Evolutionary conservation across 805 yeast genomes (phyloP).

Genomic region (Kodamaea kakaduensis): DNA sequence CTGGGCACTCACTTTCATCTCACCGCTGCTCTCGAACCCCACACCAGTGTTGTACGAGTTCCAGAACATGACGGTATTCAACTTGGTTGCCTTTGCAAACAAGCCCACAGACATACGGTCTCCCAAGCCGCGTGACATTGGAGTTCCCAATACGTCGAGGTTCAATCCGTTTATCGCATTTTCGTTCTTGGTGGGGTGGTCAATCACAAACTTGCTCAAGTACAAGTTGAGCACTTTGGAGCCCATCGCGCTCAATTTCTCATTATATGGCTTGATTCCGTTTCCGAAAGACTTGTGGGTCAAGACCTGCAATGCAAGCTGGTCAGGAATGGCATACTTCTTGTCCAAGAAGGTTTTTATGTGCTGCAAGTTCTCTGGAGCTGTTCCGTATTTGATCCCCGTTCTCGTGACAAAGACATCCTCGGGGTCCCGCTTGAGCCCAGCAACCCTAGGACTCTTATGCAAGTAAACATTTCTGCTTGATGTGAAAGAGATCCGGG

Average conservation of each 20-base stretch:
- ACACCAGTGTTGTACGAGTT: constrained; percentile 50
- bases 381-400: constrained; percentile 49
- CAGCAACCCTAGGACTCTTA: constrained; percentile 58
- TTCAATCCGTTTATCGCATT: constrained; percentile 45
- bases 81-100: constrained; percentile 45
- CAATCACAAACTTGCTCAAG: constrained; percentile 43
- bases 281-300: constrained; percentile 95
- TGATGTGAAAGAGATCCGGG: constrained; percentile 1
- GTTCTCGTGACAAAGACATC: constrained; percentile 35
- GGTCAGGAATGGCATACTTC: constrained; percentile 54
- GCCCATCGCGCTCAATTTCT: constrained; percentile 73
- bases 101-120: constrained; percentile 49
- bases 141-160: constrained; percentile 59
- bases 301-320: constrained; percentile 67
- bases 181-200: constrained; percentile 20
- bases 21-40: constrained; percentile 50
- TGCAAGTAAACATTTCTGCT: constrained; percentile 38
- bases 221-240: constrained; percentile 52
- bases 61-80: constrained; percentile 63
- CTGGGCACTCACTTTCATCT: constrained; percentile 50
- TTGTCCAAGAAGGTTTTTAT: constrained; percentile 47
- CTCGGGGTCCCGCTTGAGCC: constrained; percentile 67
- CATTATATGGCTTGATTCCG: constrained; percentile 86
- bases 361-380: constrained; percentile 44
- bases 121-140: constrained; percentile 46